Evolutionary conservation across 2,329 filamentous ascomycete genomes (phyloP).

Genomic region (Ploettnerulaceae sp.): DNA sequence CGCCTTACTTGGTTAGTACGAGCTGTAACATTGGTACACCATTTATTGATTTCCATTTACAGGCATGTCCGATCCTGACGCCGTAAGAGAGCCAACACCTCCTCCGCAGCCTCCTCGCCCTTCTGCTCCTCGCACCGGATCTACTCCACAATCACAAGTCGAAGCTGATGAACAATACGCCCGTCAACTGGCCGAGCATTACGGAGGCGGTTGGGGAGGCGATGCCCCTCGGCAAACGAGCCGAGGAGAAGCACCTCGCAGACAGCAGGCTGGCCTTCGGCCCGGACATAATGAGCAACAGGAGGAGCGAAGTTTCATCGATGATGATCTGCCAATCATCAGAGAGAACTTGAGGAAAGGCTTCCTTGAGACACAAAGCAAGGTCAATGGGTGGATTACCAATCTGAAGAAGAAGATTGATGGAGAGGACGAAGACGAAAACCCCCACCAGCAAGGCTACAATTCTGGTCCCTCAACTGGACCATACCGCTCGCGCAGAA

Average conservation of each 20-base stretch:
- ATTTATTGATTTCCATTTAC: slow-evolving; percentile 11
- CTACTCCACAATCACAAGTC: slow-evolving; percentile 68
- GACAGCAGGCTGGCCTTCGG: slow-evolving; percentile 48
- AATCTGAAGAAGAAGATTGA: slow-evolving; percentile 91
- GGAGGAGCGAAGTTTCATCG: slow-evolving; percentile 83
- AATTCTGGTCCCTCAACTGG: slow-evolving; percentile 33
- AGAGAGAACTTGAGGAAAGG: slow-evolving; percentile 90
- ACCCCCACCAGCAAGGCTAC: slow-evolving; percentile 29
- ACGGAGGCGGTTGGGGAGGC: slow-evolving; percentile 51
- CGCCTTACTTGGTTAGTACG: slow-evolving; percentile 69
- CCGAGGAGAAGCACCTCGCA: slow-evolving; percentile 37
- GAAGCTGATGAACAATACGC: slow-evolving; percentile 90
- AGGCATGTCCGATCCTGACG: slow-evolving; percentile 79
- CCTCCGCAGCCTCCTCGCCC: slow-evolving; percentile 79
- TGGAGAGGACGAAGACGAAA: slow-evolving; percentile 69
- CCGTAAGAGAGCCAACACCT: slow-evolving; percentile 54
- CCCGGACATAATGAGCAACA: slow-evolving; percentile 54
- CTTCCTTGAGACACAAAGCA: slow-evolving; percentile 88
- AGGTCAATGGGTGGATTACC: slow-evolving; percentile 88
- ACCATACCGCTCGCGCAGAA: slow-evolving; percentile 44
- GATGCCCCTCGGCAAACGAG: slow-evolving; percentile 49
- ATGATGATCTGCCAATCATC: slow-evolving; percentile 92
- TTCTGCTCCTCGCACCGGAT: slow-evolving; percentile 43
- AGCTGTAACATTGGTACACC: not conserved
- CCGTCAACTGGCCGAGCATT: slow-evolving; percentile 88